Conservation (phyloP, 202 grass and related monocot genomes). For the Setaria viridis region DNA sequence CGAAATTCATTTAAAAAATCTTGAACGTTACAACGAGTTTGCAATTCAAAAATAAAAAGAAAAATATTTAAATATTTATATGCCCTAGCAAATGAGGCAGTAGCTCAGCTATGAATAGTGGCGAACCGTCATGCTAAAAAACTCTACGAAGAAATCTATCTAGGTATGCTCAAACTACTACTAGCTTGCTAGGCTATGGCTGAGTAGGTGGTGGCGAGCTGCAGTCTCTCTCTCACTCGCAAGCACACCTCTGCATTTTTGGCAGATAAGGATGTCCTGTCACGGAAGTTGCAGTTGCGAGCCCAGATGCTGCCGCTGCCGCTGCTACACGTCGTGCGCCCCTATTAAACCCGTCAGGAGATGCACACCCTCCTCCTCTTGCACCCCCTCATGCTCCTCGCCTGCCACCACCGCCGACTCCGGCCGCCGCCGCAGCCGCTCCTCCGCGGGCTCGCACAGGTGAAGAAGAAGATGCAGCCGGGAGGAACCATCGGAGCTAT, state of each 20-base stretch:
- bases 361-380: slow-evolving; percentile 45
- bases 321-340: slow-evolving; percentile 38
- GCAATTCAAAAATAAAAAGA: too few species aligned
- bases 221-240: slow-evolving; percentile 65
- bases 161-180: too few species aligned
- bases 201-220: slow-evolving; percentile 47
- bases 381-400: slow-evolving; percentile 45
- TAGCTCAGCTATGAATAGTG: too few species aligned
- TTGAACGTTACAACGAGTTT: too few species aligned
- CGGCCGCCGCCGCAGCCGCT: slow-evolving; percentile 15
- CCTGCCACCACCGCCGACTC: slow-evolving; percentile 39
- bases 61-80: too few species aligned
- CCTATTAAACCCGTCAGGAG: slow-evolving; percentile 66
- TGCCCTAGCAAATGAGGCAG: too few species aligned
- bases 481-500: slow-evolving; percentile 34
- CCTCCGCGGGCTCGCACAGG: background rate
- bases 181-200: slow-evolving; percentile 43
- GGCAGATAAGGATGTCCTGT: slow-evolving; percentile 93
- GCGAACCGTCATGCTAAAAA: too few species aligned
- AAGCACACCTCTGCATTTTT: slow-evolving; percentile 76
- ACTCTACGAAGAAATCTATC: too few species aligned
- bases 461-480: background rate
- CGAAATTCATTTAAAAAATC: too few species aligned
- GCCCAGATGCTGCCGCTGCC: slow-evolving; percentile 56
- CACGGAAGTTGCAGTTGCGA: slow-evolving; percentile 78